Base-by-base conservation (phyloP, 768 basidiomycete genomes). In the Kwoniella europaea region DNA sequence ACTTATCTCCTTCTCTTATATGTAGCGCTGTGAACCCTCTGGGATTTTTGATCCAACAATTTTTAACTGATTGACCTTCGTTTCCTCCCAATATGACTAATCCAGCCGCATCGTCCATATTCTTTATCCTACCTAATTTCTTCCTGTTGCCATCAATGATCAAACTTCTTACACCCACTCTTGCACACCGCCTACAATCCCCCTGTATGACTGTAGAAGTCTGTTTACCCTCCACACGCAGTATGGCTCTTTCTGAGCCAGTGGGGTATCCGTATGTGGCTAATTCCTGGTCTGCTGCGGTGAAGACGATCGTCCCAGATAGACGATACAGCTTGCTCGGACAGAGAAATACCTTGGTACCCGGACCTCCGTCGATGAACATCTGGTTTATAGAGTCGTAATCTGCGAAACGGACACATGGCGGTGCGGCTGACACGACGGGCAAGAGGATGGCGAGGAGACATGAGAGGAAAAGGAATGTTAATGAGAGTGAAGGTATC, bases 261-360 rank as follows among this genome's bases (percentile, higher is more conserved):
- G 74, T 72, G 4, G 86, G 86, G 69, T 83, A 85, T 5, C 85
- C 86, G n/a, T 79, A 73, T 0, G 86, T 86, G 15, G 84, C 82
- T 35, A 86, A 71, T 60, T 85, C 83, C 43, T 85, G 85, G 53
- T 81, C 78, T 22, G 82, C 81, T 2, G 84, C 82, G 7, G 81
- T 81, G 74, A 86, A 83, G 43, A 82, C 69, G 74, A 86, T 84
- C 3, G 83, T 75, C 0, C 79, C 76, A 7, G 79, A 73, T 29
- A 86, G 67, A 5, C 72, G 73, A 65, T 85, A 84, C 9, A 71
- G 50, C 12, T 77, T 72, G 1, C 63, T 63, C 0, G 81, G 84
- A 59, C 80, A 82, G 10, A 86, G 80, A 24, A 77, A 71, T 56
- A 86, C 82, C 56, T 77, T 79, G 2, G 83, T 84, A 5, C 82